Evolutionary conservation across 2,329 filamentous ascomycete genomes (phyloP), one percentile per base, ranked within the genome.

Genomic region (Sporothrix dimorphospora): DNA sequence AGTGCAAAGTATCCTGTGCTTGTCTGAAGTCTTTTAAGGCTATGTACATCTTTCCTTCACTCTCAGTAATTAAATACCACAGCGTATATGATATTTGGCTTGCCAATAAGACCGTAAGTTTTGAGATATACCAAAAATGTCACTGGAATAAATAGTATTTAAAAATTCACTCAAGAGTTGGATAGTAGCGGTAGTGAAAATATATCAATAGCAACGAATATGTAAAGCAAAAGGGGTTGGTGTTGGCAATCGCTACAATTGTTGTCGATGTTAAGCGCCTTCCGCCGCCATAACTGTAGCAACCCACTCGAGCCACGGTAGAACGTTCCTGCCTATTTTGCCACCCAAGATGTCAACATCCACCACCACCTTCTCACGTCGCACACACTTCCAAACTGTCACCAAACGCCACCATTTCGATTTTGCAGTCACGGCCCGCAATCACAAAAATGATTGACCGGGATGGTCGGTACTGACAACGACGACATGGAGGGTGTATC

Each of bases 321-420:
- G 8, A 21, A 21, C n/a, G 16, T 51, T 67, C 27, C 65, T 67
- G 45, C 65, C 42, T 51, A 49, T 67, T 67, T 51, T 51, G 19
- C 27, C 21, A 21, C 40, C 19, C 59, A 24, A 24, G n/a, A 65
- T 38, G 30, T 63, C 59, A 63, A 63, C 59, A 63, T 49, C 14
- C 42, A 42, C 8, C 38, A n/a, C 24, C 63, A n/a, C 42, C 42
- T 66, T 45, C 59, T 11, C 4, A 9, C 5, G 19, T n/a, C 16
- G 47, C 9, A 30, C 51, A 49, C 30, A 34, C 21, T 30, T 8
- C 27, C n/a, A 61, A 61, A 61, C 30, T 4, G 8, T 8, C 16
- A 38, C 19, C 55, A 21, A 21, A 8, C 38, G 24, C 24, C 38
- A 45, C 38, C 34, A 4, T 8, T 5, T 24, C 2, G 0, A 2